phyloP scores from a whole-genome alignment of 192 early-diverging fungal genomes.

The Obelidium mucronatum region DNA sequence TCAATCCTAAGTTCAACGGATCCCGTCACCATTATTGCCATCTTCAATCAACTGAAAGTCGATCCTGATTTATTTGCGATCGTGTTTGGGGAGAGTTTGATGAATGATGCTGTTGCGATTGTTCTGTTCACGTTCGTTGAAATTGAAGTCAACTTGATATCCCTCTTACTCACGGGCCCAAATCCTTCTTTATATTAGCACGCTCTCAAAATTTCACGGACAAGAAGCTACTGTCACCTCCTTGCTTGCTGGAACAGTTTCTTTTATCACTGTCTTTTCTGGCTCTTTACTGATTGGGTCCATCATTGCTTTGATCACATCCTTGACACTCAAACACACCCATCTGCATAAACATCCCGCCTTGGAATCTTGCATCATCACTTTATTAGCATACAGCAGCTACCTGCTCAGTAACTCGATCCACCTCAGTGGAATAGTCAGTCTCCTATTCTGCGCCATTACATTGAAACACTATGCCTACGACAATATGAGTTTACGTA shows the following conservation, averaged over 20 bases:
- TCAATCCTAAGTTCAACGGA: slow-evolving; percentile 96
- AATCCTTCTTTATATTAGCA: slow-evolving; percentile 63
- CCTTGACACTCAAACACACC: slow-evolving; percentile 89
- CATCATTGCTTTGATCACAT: slow-evolving; percentile 74
- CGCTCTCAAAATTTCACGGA: slow-evolving; percentile 76
- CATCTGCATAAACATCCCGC: slow-evolving; percentile 81
- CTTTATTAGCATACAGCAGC: slow-evolving; percentile 78
- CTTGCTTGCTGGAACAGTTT: slow-evolving; percentile 52
- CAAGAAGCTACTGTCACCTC: slow-evolving; percentile 41
- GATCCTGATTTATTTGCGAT: slow-evolving; percentile 95
- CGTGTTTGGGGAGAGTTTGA: slow-evolving; percentile 94
- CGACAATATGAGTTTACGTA: slow-evolving; percentile 82
- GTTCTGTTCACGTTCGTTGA: slow-evolving; percentile 67
- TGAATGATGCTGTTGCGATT: slow-evolving; percentile 98
- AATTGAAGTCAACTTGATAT: not conserved
- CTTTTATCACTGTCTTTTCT: slow-evolving; percentile 84
- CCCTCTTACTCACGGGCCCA: not conserved
- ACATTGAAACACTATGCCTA: slow-evolving; percentile 94
- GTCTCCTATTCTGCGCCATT: slow-evolving; percentile 91
- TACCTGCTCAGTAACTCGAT: slow-evolving; percentile 91
- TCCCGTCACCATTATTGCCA: slow-evolving; percentile 94
- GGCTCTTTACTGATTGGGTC: slow-evolving; percentile 87
- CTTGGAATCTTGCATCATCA: slow-evolving; percentile 87
- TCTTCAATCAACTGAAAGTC: slow-evolving; percentile 92
- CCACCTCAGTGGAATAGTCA: slow-evolving; percentile 92